phyloP scores from a whole-genome alignment of 2,329 filamentous ascomycete genomes.

The Diaporthe sp. region DNA sequence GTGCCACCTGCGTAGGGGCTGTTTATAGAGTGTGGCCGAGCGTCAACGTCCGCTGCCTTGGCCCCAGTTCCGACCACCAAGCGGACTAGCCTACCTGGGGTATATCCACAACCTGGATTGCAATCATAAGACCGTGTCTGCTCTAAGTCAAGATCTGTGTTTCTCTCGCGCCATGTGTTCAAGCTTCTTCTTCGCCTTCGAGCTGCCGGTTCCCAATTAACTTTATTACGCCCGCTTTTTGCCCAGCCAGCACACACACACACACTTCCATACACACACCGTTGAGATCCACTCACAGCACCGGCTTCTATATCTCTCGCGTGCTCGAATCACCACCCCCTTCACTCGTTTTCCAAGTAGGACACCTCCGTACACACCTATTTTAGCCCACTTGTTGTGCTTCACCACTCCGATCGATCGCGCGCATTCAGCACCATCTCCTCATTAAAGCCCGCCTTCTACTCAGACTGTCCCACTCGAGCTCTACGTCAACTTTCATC shows the following conservation, averaged over 20 bases:
- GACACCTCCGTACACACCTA: not conserved
- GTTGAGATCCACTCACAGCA: not conserved
- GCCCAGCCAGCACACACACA: not conserved
- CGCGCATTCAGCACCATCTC: not conserved
- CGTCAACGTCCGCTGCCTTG: slow-evolving; percentile 23
- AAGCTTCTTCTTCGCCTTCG: slow-evolving; percentile 13
- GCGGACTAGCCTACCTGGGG: slow-evolving; percentile 25
- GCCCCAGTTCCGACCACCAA: slow-evolving; percentile 26
- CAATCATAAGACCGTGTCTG: slow-evolving; percentile 18
- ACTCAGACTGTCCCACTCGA: not conserved
- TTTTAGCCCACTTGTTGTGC: not conserved
- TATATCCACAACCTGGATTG: slow-evolving; percentile 16
- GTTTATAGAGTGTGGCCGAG: slow-evolving; percentile 20
- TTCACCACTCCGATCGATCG: not conserved
- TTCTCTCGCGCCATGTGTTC: slow-evolving; percentile 25
- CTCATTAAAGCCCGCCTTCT: not conserved
- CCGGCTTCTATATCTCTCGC: not conserved
- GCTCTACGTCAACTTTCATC: not conserved
- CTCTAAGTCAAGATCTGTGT: slow-evolving; percentile 3
- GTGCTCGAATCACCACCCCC: not conserved
- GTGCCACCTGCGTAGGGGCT: slow-evolving; percentile 19
- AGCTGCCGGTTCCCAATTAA: slow-evolving; percentile 17
- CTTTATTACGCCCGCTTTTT: not conserved
- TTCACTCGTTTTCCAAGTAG: not conserved
- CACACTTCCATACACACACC: not conserved